Base-by-base conservation (phyloP, 192 early-diverging fungal genomes). In the Dissophora globulifera region DNA sequence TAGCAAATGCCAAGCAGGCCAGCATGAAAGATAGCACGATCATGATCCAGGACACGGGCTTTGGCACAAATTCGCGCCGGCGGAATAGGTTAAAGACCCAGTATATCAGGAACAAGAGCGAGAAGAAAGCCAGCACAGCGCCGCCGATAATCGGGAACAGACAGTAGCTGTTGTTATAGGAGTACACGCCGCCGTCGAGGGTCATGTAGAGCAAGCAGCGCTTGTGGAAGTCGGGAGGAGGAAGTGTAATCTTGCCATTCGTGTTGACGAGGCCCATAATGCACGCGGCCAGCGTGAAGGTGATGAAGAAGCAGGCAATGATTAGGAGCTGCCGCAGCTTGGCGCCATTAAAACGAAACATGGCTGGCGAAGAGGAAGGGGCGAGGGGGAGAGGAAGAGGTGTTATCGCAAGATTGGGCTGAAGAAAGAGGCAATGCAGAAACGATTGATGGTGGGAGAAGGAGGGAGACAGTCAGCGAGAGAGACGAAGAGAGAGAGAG, bases 101-200 rank as follows among this genome's bases (percentile, higher is more conserved):
- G 13, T 38, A 41, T 22, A 60, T n/a, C 33, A 66, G 19, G 17
- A 60, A 48, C 23, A 66, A 1, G 22, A 75, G 31, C 1, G 71
- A 4, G 2, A 60, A 15, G 2, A 59, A 25, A 3, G 62, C 62
- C 1, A 40, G 53, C 19, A 75, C 45, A 2, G 71, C 71, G 15
- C 29, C 38, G 8, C 56, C 71, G 11, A 75, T 22, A 29, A 75
- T 64, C 11, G 71, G 71, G 62, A 75, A 75, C 20, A 75, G 56
- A 54, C 71, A 75, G 19, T 59, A 66, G 4, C 49, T 50, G 26
- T 53, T 38, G 42, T 61, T 61, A 35, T 65, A 65, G 50, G 27
- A n/a, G 15, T 4, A 4, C 2, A 55, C 62, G 25, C 35, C 51
- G 15, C 43, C 41, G 3, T 59, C 58, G 1, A 19, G 11, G 42